phyloP scores from a whole-genome alignment of 1,284 basidiomycete species.

The Ganoderma sinense region DNA sequence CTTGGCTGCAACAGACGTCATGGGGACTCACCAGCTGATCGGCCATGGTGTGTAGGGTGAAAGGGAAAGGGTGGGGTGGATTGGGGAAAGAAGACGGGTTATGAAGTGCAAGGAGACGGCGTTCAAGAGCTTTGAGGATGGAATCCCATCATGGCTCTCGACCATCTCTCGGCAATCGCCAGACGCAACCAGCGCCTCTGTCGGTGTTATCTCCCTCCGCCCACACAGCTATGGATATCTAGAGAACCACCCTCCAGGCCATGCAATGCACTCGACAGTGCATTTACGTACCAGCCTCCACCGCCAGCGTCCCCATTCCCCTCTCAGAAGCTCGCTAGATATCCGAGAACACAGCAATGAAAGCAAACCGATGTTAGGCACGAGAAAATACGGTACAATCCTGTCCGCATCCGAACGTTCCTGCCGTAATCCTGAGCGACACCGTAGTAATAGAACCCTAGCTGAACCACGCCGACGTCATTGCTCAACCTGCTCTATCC shows the following conservation, averaged over 20 bases:
- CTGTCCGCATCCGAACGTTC: not conserved
- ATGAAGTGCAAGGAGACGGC: constrained; percentile 30
- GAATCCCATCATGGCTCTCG: constrained; percentile 15
- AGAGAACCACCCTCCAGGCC: not conserved
- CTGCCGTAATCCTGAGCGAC: not conserved
- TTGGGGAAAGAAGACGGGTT: constrained; percentile 24
- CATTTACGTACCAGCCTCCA: not conserved
- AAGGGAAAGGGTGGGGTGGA: constrained; percentile 23
- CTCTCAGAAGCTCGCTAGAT: not conserved
- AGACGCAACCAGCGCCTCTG: constrained; percentile 16
- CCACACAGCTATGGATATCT: constrained; percentile 9
- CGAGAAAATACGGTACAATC: constrained; percentile 21
- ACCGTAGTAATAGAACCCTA: not conserved
- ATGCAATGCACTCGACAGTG: constrained; percentile 10
- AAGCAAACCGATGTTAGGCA: not conserved
- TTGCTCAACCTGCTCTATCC: not conserved
- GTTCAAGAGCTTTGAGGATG: constrained; percentile 16
- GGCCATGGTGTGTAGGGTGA: constrained; percentile 53
- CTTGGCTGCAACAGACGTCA: not conserved
- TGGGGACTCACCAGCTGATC: constrained; percentile 67
- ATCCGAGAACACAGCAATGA: not conserved
- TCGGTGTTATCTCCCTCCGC: constrained; percentile 23
- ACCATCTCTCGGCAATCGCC: constrained; percentile 35
- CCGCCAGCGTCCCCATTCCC: not conserved
- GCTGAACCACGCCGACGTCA: not conserved